Conservation (phyloP, 352 stramenopile genomes). For the Globisporangium spiculum region DNA sequence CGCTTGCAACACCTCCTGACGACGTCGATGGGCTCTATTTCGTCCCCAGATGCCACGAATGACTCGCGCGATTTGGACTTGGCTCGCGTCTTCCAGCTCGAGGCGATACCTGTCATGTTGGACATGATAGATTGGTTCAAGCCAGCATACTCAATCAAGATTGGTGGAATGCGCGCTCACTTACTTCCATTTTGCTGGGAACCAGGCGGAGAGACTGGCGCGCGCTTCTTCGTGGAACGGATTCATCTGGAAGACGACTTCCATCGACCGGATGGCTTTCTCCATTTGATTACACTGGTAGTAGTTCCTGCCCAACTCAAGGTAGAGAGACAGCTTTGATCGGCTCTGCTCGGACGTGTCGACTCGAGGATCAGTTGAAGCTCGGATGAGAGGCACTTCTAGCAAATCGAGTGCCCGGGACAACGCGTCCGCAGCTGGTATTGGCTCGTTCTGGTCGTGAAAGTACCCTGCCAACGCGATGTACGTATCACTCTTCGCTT, state of each 20-base stretch:
- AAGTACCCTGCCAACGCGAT: slow-evolving; percentile 49
- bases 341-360: slow-evolving; percentile 20
- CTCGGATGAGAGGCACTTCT: slow-evolving; percentile 13
- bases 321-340: slow-evolving; percentile 42
- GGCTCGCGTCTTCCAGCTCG: slow-evolving; percentile 61
- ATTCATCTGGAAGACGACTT: slow-evolving; percentile 59
- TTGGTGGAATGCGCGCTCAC: neutral
- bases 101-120: slow-evolving; percentile 39
- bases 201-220: slow-evolving; percentile 51
- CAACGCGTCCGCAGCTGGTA: slow-evolving; percentile 51
- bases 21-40: slow-evolving; percentile 18
- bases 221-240: slow-evolving; percentile 55
- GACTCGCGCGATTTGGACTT: slow-evolving; percentile 63
- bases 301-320: slow-evolving; percentile 57
- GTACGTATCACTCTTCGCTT: slow-evolving; percentile 38
- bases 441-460: slow-evolving; percentile 35
- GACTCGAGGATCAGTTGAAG: neutral
- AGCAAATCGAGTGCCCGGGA: slow-evolving; percentile 52
- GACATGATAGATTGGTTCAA: neutral
- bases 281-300: slow-evolving; percentile 82
- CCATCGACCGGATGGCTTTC: slow-evolving; percentile 64
- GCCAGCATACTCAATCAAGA: neutral
- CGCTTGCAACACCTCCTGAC: slow-evolving; percentile 20
- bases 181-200: slow-evolving; percentile 71
- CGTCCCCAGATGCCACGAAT: slow-evolving; percentile 61